Percentiles rank a stretch among this genome's conserved stretches.
Conservation (phyloP, 176 grass and related monocot species). For the Lolium rigidum region DNA sequence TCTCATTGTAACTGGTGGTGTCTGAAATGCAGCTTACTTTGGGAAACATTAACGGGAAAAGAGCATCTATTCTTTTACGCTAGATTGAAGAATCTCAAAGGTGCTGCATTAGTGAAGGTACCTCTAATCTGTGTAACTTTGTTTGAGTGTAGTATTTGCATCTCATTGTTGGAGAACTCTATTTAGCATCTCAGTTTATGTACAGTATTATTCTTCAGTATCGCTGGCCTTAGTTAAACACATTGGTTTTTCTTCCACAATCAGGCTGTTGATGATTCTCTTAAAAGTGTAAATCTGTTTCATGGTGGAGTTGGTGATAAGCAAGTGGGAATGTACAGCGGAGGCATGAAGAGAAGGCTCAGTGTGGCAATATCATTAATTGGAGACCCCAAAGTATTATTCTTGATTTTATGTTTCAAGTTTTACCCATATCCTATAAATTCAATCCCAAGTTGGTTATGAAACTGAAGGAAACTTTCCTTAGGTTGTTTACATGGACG, state of each 20-base stretch:
- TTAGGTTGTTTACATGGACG: conserved; percentile 94
- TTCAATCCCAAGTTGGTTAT: conserved; percentile 17
- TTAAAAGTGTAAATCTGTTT: conserved; percentile 74
- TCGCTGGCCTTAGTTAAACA: not conserved
- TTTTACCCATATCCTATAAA: not conserved
- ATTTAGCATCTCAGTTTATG: conserved; percentile 4
- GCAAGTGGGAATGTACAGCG: conserved; percentile 72
- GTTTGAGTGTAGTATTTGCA: conserved; percentile 23
- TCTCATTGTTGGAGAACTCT: conserved; percentile 24
- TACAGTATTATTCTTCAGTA: conserved; percentile 21
- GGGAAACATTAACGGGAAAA: conserved; percentile 92
- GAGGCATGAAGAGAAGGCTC: conserved; percentile 87
- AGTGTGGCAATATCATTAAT: conserved; percentile 85
- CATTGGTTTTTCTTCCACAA: conserved; percentile 23
- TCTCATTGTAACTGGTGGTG: conserved; percentile 22
- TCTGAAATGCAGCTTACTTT: conserved; percentile 77
- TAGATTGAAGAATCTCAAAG: conserved; percentile 80
- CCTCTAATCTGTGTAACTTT: not conserved
- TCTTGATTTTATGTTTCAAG: conserved; percentile 20
- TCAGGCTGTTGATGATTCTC: conserved; percentile 73
- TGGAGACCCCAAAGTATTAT: conserved; percentile 70
- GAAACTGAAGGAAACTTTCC: conserved; percentile 23
- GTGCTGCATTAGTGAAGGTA: conserved; percentile 61
- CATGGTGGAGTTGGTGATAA: conserved; percentile 66
- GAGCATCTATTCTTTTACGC: conserved; percentile 94